Base-by-base conservation (phyloP, 2,329 filamentous ascomycete genomes). In the Uncinocarpus reesii region DNA sequence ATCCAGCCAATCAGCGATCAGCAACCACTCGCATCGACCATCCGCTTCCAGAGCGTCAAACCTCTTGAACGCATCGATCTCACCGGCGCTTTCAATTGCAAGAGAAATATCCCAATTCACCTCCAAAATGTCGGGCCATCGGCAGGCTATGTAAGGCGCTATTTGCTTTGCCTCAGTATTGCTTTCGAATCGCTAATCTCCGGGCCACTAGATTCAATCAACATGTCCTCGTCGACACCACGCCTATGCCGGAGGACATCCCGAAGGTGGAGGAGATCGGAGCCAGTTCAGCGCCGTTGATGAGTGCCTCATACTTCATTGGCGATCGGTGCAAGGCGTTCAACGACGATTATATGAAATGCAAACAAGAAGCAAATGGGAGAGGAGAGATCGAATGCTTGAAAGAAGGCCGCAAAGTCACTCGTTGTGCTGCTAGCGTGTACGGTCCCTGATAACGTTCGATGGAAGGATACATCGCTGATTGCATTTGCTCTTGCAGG, bases 291-390 rank as follows among this genome's bases (percentile, higher is more conserved):
- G 92, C 89, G 32, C 92, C 92, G 48, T 78, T 98, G 37, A 75
- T 94, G 52, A 94, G 86, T 56, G 92, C 92, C 26, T 81, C 87
- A 45, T 98, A 86, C 78, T 98, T 96, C 70, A 98, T 98, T 65
- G 92, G 92, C 55, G 89, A 88, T 57, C 83, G 90, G 64, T 98
- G 92, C 81, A 84, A 79, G 67, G 76, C 85, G 50, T 98, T 89
- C 77, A 96, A 96, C 71, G 92, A 98, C 75, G 92, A 98, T 72
- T 98, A 84, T 73, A 98, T 98, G 90, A 86, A 94, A 75, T 98
- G 92, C 84, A 98, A 98, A 83, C 86, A 80, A 58, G 88, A 95
- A 72, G 82, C 87, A 61, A 83, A 86, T 54, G 92, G 92, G 61
- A 81, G 79, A 69, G 92, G 88, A 67, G 92, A 98, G 75, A 70